These are phyloP conservation scores for Herpetomonas muscarum DNA, from an alignment of 208 protist species.

Conservation along the genomic window DNA sequence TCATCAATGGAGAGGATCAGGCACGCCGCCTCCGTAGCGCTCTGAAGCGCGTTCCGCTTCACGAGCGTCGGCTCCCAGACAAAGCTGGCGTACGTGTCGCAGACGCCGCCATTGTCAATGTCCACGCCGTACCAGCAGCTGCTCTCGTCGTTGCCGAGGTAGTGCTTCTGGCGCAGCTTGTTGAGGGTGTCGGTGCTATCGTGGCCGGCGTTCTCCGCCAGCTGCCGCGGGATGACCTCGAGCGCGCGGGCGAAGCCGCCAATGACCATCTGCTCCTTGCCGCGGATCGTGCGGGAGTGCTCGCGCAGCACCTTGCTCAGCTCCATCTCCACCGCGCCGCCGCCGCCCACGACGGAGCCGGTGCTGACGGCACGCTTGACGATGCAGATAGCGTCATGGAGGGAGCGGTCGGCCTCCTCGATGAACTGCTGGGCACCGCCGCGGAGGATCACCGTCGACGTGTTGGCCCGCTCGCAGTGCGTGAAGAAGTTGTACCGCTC, in stretches of 20 bases:
- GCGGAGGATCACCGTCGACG: slow-evolving; percentile 93
- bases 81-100: slow-evolving; percentile 96
- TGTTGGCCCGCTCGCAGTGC: slow-evolving; percentile 91
- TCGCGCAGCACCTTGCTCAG: slow-evolving; percentile 97
- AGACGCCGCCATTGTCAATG: slow-evolving; percentile 97
- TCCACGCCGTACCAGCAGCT: slow-evolving; percentile 98
- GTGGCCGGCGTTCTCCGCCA: slow-evolving; percentile 99
- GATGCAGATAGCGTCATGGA: slow-evolving; percentile 99
- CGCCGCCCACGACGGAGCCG: slow-evolving; percentile 98
- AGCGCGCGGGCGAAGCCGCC: slow-evolving; percentile 98
- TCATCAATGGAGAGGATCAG: slow-evolving; percentile 99
- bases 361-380: slow-evolving; percentile 97
- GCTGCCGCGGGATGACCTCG: slow-evolving; percentile 99
- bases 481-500: slow-evolving; percentile 99
- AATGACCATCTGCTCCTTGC: slow-evolving; percentile 99
- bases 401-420: slow-evolving; percentile 98
- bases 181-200: slow-evolving; percentile 99
- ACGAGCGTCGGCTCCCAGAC: slow-evolving; percentile 99
- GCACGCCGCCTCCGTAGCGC: slow-evolving; percentile 99
- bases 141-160: slow-evolving; percentile 27
- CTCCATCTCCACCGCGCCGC: slow-evolving; percentile 99
- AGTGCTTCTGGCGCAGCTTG: slow-evolving; percentile 98
- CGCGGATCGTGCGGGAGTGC: slow-evolving; percentile 95
- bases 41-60: slow-evolving; percentile 98
- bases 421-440: slow-evolving; percentile 99